A percentile compares a stretch with the other conserved stretches of the same genome.
phyloP scores from a whole-genome alignment of 2,329 filamentous ascomycete genomes.

The Aureobasidium melanogenum region DNA sequence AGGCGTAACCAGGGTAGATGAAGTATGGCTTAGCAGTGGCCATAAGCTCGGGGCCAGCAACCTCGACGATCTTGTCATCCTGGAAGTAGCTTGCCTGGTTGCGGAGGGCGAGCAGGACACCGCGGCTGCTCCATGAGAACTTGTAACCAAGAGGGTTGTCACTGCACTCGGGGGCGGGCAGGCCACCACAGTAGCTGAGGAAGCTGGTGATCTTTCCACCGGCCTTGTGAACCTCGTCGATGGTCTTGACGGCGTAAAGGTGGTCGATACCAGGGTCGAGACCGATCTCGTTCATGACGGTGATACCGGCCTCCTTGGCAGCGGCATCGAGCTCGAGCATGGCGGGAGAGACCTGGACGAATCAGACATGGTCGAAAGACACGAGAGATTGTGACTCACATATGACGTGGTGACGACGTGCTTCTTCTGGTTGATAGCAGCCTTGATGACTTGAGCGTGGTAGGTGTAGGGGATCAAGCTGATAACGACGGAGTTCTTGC shows the following conservation, averaged over 20 bases:
- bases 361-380: not conserved
- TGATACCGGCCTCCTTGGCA: conserved; percentile 84
- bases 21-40: conserved; percentile 77
- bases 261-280: conserved; percentile 65
- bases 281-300: conserved; percentile 96
- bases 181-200: conserved; percentile 75
- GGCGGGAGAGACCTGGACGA: conserved; percentile 52
- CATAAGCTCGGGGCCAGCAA: conserved; percentile 53
- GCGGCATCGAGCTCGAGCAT: conserved; percentile 82
- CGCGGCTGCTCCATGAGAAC: conserved; percentile 68
- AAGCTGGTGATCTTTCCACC: conserved; percentile 82
- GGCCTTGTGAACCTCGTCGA: conserved; percentile 74
- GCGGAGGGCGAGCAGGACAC: conserved; percentile 76
- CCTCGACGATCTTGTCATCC: conserved; percentile 61
- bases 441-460: conserved; percentile 85
- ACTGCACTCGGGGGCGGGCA: conserved; percentile 59
- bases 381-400: conserved; percentile 35
- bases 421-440: conserved; percentile 87
- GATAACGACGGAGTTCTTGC: conserved; percentile 51
- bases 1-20: conserved; percentile 81
- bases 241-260: conserved; percentile 76
- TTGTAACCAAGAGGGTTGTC: conserved; percentile 92
- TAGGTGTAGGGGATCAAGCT: conserved; percentile 82
- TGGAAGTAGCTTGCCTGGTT: conserved; percentile 80
- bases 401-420: conserved; percentile 94